phyloP scores from a whole-genome alignment of 371 early-diverging fungal species.

The Gilbertella persicaria region DNA sequence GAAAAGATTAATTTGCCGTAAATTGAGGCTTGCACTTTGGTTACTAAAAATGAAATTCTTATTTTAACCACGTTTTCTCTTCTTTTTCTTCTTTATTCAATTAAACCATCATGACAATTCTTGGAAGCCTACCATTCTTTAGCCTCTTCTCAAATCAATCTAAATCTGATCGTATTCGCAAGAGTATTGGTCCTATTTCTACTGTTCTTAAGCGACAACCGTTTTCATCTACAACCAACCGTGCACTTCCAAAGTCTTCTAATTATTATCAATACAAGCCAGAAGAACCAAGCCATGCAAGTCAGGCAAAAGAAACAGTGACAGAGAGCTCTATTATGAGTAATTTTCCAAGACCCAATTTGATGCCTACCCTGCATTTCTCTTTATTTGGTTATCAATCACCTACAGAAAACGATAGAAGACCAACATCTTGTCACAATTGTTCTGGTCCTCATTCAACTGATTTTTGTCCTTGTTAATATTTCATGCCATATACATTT shows the following conservation, averaged over 20 bases:
- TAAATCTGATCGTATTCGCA: slow-evolving; percentile 36
- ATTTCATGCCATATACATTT: background rate
- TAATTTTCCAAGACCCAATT: slow-evolving; percentile 51
- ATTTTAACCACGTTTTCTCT: slow-evolving; percentile 11
- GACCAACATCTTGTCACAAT: slow-evolving; percentile 33
- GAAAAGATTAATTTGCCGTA: slow-evolving; percentile 7
- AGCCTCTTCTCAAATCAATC: slow-evolving; percentile 32
- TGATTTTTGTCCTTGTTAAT: slow-evolving; percentile 51
- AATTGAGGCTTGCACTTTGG: slow-evolving; percentile 1
- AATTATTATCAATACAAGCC: slow-evolving; percentile 15
- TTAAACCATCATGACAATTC: slow-evolving; percentile 25
- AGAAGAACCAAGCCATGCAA: background rate
- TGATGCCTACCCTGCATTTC: slow-evolving; percentile 48
- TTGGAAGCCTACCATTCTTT: slow-evolving; percentile 30
- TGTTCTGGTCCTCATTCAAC: slow-evolving; percentile 55
- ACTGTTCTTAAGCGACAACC: slow-evolving; percentile 37
- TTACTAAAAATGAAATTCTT: background rate
- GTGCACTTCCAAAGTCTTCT: slow-evolving; percentile 19
- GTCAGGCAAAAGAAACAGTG: slow-evolving; percentile 10
- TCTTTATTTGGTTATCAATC: slow-evolving; percentile 38
- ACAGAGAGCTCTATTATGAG: slow-evolving; percentile 44
- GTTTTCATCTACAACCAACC: slow-evolving; percentile 19
- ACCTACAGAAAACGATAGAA: slow-evolving; percentile 22
- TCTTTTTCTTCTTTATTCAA: slow-evolving; percentile 3
- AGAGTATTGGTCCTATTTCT: slow-evolving; percentile 42